phyloP scores from a whole-genome alignment of 495 filamentous ascomycete species.

The Chlorociboria aeruginascens region DNA sequence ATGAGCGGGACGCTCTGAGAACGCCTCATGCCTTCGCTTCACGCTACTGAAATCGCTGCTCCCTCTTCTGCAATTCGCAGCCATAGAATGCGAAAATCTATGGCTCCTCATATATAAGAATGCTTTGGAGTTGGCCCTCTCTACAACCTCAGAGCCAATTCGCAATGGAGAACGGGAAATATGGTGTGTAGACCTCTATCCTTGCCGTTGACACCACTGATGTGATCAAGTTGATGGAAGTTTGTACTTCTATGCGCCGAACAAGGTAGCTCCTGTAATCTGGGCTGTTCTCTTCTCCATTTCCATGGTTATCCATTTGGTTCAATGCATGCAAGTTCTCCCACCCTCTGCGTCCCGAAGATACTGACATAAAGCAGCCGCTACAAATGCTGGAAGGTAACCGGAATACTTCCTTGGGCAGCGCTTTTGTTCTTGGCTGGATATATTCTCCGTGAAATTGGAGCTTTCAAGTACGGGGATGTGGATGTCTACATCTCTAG shows the following conservation, averaged over 20 bases:
- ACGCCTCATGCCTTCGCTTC: too few species aligned
- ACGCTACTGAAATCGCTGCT: too few species aligned
- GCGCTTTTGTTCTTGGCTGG: constrained; percentile 37
- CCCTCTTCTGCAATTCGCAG: too few species aligned
- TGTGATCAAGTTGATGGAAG: constrained; percentile 32
- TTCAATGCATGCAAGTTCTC: constrained; percentile 46
- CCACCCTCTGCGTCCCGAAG: not conserved
- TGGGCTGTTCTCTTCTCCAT: constrained; percentile 52
- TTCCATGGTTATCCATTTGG: constrained; percentile 46
- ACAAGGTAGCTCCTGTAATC: constrained; percentile 57
- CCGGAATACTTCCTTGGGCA: constrained; percentile 41
- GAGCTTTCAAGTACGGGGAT: constrained; percentile 46
- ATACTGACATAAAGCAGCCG: constrained; percentile 18
- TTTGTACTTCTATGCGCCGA: constrained; percentile 62
- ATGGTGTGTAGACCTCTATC: constrained; percentile 15
- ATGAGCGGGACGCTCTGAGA: too few species aligned
- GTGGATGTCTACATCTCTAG: constrained; percentile 46
- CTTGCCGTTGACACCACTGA: not conserved
- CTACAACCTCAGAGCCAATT: not conserved
- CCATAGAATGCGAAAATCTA: too few species aligned
- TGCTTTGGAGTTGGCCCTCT: too few species aligned
- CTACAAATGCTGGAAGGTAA: constrained; percentile 40
- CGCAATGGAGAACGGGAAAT: constrained; percentile 27
- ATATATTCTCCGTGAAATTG: constrained; percentile 44
- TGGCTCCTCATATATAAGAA: too few species aligned